Evolutionary conservation across 257 asterid species (phyloP).

Genomic region (Coffea eugenioides): DNA sequence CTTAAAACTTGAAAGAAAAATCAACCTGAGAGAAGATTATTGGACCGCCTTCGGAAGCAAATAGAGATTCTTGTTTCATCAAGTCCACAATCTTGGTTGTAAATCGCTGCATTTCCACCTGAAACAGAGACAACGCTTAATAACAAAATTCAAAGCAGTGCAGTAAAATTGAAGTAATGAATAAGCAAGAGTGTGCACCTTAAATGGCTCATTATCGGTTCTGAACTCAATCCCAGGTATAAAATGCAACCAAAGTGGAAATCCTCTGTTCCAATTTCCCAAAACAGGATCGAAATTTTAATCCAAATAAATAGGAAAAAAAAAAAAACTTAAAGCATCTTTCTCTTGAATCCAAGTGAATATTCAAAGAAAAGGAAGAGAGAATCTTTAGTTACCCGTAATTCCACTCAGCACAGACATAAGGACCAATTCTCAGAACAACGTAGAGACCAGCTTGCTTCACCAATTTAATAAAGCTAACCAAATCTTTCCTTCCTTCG

Average conservation of each 20-base stretch:
- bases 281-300: not conserved
- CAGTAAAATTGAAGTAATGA: not conserved
- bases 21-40: constrained; percentile 84
- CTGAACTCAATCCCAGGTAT: constrained; percentile 75
- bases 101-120: constrained; percentile 91
- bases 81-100: constrained; percentile 79
- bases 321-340: not conserved
- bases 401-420: constrained; percentile 93
- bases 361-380: not conserved
- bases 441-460: constrained; percentile 65
- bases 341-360: not conserved
- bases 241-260: constrained; percentile 94
- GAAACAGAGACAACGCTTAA: constrained; percentile 3
- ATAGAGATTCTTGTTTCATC: constrained; percentile 79
- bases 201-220: constrained; percentile 74
- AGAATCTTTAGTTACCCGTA: constrained; percentile 54
- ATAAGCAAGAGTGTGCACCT: constrained; percentile 41
- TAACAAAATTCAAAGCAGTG: not conserved
- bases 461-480: constrained; percentile 68
- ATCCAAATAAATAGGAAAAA: too few relatives aligned
- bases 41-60: constrained; percentile 93
- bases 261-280: constrained; percentile 67
- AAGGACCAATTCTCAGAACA: constrained; percentile 83
- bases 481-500: constrained; percentile 78
- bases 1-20: not conserved